These are phyloP conservation scores for Microdochium bolleyi DNA, from an alignment of 2,329 filamentous ascomycete species.

Conservation along the genomic window DNA sequence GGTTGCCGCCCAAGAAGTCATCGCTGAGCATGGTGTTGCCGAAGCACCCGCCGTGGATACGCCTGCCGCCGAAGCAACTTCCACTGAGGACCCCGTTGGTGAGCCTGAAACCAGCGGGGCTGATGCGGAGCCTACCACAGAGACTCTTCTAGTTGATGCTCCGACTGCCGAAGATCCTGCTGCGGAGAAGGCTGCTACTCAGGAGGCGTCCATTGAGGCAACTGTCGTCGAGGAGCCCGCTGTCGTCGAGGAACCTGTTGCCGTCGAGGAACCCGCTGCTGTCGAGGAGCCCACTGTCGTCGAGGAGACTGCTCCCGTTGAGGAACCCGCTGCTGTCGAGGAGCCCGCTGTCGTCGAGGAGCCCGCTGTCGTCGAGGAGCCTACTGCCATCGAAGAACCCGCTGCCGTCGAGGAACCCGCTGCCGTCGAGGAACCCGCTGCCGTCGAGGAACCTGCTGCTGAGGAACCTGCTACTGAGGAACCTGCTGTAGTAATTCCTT, in stretches of 20 bases:
- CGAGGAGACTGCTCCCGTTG: no score
- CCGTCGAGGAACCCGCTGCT: neutral
- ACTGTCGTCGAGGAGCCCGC: constrained; percentile 3
- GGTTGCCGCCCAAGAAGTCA: constrained; percentile 1
- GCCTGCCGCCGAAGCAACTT: constrained; percentile 1
- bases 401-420: neutral
- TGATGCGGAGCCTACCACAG: constrained; percentile 4
- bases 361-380: constrained; percentile 1
- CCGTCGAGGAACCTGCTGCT: constrained; percentile 1
- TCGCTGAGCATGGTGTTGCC: constrained; percentile 1
- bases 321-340: no score
- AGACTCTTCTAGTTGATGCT: constrained; percentile 1
- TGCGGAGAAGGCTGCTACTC: neutral
- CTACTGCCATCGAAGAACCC: neutral
- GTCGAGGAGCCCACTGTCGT: neutral
- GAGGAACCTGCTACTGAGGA: neutral
- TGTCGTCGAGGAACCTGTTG: neutral
- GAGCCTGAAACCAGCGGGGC: neutral
- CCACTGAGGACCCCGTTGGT: neutral
- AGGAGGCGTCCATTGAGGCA: neutral
- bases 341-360: no score
- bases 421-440: neutral
- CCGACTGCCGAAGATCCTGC: constrained; percentile 1
- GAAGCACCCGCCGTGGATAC: constrained; percentile 3
- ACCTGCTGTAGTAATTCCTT: constrained; percentile 1